Conservation (phyloP, 176 grass and related monocot species). For the Raddia guianensis region DNA sequence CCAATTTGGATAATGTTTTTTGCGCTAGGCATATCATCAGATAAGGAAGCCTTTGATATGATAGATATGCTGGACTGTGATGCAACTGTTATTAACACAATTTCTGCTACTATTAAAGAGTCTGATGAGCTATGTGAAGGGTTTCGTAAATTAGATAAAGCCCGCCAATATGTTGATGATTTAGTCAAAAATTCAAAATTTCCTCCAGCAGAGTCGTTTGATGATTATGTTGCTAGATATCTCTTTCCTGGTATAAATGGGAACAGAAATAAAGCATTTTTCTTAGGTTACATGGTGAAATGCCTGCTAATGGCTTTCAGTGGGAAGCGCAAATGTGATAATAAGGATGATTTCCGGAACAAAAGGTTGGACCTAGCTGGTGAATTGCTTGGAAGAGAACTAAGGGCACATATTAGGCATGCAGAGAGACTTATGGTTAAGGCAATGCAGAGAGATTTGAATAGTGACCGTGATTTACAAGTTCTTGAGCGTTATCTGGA, state of each 20-base stretch:
- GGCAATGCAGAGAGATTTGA: conserved; percentile 90
- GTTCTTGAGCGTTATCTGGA: conserved; percentile 67
- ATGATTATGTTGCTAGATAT: conserved; percentile 77
- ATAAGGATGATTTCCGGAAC: conserved; percentile 97
- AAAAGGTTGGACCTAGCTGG: conserved; percentile 84
- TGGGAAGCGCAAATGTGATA: conserved; percentile 91
- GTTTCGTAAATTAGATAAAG: conserved; percentile 64
- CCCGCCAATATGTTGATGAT: conserved; percentile 65
- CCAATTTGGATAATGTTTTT: conserved; percentile 97
- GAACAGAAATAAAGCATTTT: conserved; percentile 71
- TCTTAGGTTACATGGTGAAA: conserved; percentile 96
- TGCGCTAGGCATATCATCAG: conserved; percentile 78
- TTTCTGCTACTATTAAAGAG: conserved; percentile 79
- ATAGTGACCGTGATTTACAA: conserved; percentile 71
- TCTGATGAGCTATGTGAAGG: conserved; percentile 68
- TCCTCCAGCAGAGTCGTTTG: conserved; percentile 77
- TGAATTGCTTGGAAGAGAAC: conserved; percentile 86
- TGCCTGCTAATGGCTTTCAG: conserved; percentile 76
- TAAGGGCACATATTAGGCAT: conserved; percentile 83
- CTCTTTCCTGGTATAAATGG: conserved; percentile 78
- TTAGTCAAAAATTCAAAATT: conserved; percentile 73
- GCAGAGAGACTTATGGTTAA: conserved; percentile 85
- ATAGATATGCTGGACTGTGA: conserved; percentile 78
- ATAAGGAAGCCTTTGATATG: conserved; percentile 82
- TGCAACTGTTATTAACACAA: conserved; percentile 69